Conservation (phyloP, 1,139 yeast genomes). For the Meyerozyma smithsonii region DNA sequence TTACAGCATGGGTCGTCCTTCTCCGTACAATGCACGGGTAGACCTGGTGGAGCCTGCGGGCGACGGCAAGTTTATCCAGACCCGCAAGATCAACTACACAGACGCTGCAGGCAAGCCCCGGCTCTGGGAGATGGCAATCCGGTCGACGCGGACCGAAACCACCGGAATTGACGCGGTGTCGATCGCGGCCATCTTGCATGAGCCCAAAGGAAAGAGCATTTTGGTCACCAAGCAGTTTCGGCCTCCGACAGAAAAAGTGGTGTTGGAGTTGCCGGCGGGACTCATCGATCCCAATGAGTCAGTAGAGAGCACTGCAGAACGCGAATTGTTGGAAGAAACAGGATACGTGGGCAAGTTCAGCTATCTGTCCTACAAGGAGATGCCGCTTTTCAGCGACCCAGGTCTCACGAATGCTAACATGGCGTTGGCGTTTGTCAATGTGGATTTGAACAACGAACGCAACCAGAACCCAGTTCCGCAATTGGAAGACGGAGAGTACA, state of each 20-base stretch:
- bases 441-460: slow-evolving; percentile 62
- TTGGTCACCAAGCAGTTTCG: slow-evolving; percentile 84
- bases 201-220: slow-evolving; percentile 38
- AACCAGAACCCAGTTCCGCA: slow-evolving; percentile 68
- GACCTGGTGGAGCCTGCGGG: slow-evolving; percentile 24
- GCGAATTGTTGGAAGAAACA: slow-evolving; percentile 89
- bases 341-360: slow-evolving; percentile 71
- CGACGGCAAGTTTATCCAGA: slow-evolving; percentile 44
- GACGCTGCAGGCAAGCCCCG: slow-evolving; percentile 65
- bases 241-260: slow-evolving; percentile 85
- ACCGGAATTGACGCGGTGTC: slow-evolving; percentile 85
- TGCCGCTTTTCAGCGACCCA: slow-evolving; percentile 73
- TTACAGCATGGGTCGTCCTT: slow-evolving; percentile 20
- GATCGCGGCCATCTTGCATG: slow-evolving; percentile 64
- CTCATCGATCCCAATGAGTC: slow-evolving; percentile 80
- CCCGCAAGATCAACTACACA: slow-evolving; percentile 56
- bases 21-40: slow-evolving; percentile 34
- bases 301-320: slow-evolving; percentile 71
- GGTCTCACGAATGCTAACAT: slow-evolving; percentile 91
- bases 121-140: slow-evolving; percentile 88
- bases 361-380: slow-evolving; percentile 41
- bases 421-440: slow-evolving; percentile 71
- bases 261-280: slow-evolving; percentile 95
- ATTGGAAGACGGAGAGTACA: slow-evolving; percentile 85
- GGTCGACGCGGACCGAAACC: slow-evolving; percentile 70